Evolutionary conservation across 2,329 filamentous ascomycete genomes (phyloP).

Genomic region (Apiospora sp.): DNA sequence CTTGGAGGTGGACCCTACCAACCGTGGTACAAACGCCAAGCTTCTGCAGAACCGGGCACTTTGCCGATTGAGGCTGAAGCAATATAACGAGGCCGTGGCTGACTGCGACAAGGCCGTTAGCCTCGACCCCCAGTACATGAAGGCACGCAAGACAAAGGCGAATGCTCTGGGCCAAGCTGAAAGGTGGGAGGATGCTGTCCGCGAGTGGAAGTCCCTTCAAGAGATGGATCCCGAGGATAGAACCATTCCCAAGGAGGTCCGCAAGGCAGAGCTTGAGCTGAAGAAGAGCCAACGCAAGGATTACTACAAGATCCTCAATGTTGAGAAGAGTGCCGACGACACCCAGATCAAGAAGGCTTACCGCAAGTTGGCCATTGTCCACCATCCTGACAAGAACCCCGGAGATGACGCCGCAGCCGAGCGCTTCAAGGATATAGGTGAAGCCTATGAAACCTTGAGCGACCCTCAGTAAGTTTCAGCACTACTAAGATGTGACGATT

Average conservation of each 20-base stretch:
- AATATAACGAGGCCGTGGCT: conserved; percentile 80
- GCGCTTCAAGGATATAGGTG: conserved; percentile 96
- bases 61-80: conserved; percentile 83
- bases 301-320: conserved; percentile 95
- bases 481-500: conserved; percentile 20
- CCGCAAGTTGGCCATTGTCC: conserved; percentile 89
- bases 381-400: conserved; percentile 98
- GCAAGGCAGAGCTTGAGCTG: conserved; percentile 89
- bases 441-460: conserved; percentile 95
- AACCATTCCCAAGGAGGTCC: conserved; percentile 82
- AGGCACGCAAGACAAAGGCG: conserved; percentile 92
- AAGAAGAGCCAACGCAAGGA: conserved; percentile 99
- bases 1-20: conserved; percentile 83
- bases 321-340: conserved; percentile 86
- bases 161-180: conserved; percentile 87
- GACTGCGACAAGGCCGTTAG: conserved; percentile 87
- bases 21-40: conserved; percentile 94
- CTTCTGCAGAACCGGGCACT: conserved; percentile 92
- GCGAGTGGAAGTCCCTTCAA: conserved; percentile 85
- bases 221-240: conserved; percentile 86
- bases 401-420: conserved; percentile 84
- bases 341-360: conserved; percentile 96
- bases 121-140: conserved; percentile 84
- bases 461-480: conserved; percentile 78
- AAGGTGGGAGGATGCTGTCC: conserved; percentile 90